Conservation (phyloP, 805 yeast genomes). For the Kodamaea kakaduensis region DNA sequence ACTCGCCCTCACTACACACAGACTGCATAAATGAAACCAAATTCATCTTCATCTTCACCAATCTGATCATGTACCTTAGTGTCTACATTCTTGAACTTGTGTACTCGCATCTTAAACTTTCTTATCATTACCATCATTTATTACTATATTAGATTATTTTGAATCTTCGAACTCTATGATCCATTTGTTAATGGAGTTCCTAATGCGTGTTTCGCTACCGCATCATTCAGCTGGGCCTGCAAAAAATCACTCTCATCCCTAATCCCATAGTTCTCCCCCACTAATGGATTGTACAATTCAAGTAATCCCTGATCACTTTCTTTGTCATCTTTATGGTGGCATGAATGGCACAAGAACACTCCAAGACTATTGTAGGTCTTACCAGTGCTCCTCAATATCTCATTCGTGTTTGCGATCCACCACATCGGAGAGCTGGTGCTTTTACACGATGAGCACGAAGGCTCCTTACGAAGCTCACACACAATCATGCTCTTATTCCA, state of each 20-base stretch:
- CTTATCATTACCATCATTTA: too few relatives aligned
- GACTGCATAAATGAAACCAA: too few relatives aligned
- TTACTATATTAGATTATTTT: too few relatives aligned
- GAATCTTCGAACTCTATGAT: too few relatives aligned
- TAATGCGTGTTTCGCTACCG: too few relatives aligned
- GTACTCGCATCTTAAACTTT: too few relatives aligned
- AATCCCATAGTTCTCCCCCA: constrained; percentile 32
- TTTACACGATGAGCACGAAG: constrained; percentile 21
- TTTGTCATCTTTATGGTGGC: constrained; percentile 22
- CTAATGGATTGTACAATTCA: constrained; percentile 26
- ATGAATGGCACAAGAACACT: constrained; percentile 27
- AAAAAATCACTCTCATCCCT: constrained; percentile 21
- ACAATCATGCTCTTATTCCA: constrained; percentile 7
- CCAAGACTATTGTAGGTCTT: constrained; percentile 5
- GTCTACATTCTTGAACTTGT: too few relatives aligned
- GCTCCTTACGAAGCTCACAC: constrained; percentile 7
- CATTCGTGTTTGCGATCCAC: constrained; percentile 22
- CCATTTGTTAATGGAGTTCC: too few relatives aligned
- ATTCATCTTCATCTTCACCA: too few relatives aligned
- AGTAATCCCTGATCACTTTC: constrained; percentile 15
- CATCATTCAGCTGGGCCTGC: background rate
- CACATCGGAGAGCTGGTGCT: constrained; percentile 33
- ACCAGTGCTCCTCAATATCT: constrained; percentile 6
- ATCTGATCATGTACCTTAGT: too few relatives aligned
- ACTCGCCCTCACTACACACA: too few relatives aligned